phyloP scores from a whole-genome alignment of 2,329 filamentous ascomycete genomes.

The Colletotrichum sp. region DNA sequence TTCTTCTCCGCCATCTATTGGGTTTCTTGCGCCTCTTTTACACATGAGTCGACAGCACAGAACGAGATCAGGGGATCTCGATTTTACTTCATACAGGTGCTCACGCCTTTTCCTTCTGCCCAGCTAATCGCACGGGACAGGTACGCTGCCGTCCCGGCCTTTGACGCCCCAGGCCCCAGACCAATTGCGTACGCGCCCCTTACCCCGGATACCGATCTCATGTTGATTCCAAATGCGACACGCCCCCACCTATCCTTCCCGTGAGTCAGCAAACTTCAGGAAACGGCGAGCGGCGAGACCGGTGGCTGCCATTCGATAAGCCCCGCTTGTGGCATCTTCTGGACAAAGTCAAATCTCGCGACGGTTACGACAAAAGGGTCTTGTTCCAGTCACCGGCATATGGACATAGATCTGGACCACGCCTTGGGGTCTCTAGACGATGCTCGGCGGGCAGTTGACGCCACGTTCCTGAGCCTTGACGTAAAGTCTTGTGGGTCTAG shows the following conservation, averaged over 20 bases:
- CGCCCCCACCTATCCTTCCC: neutral
- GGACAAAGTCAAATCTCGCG: neutral
- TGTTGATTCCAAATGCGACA: conserved; percentile 8
- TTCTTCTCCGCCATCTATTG: neutral
- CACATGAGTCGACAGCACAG: neutral
- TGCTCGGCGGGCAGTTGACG: neutral
- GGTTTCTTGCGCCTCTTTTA: neutral
- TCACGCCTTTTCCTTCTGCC: neutral
- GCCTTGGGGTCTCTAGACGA: neutral
- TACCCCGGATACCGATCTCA: neutral
- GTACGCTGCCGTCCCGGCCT: neutral
- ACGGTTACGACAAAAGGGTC: neutral
- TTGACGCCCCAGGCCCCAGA: neutral
- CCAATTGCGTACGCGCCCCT: neutral
- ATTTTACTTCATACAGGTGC: neutral
- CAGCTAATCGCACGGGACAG: neutral
- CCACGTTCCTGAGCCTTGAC: conserved; percentile 19
- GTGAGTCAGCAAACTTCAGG: neutral
- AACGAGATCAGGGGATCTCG: neutral
- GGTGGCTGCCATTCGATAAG: neutral
- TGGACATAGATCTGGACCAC: neutral
- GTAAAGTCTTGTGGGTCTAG: neutral
- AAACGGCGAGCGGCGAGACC: neutral
- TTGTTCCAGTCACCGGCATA: neutral
- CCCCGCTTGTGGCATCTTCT: neutral